A percentile compares a stretch with the other conserved stretches of the same genome.
Evolutionary conservation across 2,329 filamentous ascomycete genomes (phyloP).

Genomic region (Nothophaeocryptopus gaeumannii): DNA sequence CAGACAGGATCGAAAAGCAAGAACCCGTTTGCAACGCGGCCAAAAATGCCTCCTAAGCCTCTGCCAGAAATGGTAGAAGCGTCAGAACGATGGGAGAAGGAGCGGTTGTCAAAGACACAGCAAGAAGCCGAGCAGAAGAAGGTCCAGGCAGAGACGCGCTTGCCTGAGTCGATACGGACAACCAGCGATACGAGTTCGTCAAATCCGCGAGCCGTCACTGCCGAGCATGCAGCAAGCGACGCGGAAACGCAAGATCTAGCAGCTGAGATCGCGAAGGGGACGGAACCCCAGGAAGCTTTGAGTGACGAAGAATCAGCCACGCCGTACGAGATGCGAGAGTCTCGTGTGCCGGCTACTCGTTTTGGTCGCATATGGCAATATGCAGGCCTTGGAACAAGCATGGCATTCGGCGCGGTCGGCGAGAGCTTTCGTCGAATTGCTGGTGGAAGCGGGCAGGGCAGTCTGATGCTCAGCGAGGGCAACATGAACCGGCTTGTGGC

Average conservation of each 20-base stretch:
- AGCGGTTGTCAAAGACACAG: slow-evolving; percentile 11
- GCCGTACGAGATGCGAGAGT: slow-evolving; percentile 75
- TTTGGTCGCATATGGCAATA: slow-evolving; percentile 93
- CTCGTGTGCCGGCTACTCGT: slow-evolving; percentile 82
- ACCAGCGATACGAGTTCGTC: background rate
- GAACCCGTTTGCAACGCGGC: slow-evolving; percentile 32
- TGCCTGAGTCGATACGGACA: background rate
- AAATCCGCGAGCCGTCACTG: background rate
- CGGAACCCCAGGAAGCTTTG: background rate
- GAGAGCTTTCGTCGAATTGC: slow-evolving; percentile 80
- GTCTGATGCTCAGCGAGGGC: slow-evolving; percentile 77
- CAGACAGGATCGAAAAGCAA: slow-evolving; percentile 34
- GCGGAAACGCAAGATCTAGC: slow-evolving; percentile 39
- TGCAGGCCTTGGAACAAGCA: slow-evolving; percentile 84
- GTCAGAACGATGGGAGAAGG: slow-evolving; percentile 24
- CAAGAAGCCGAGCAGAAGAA: background rate
- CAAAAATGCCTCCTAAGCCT: slow-evolving; percentile 32
- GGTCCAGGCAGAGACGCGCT: background rate
- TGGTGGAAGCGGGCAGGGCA: slow-evolving; percentile 62
- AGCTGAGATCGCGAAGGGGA: slow-evolving; percentile 38
- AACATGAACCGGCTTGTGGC: slow-evolving; percentile 93
- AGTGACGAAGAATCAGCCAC: slow-evolving; percentile 7
- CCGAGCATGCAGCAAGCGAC: slow-evolving; percentile 14
- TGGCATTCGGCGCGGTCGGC: slow-evolving; percentile 87
- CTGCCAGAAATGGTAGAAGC: slow-evolving; percentile 36